phyloP scores from a whole-genome alignment of 345 rosid species.

The Geranium rotundifolium region DNA sequence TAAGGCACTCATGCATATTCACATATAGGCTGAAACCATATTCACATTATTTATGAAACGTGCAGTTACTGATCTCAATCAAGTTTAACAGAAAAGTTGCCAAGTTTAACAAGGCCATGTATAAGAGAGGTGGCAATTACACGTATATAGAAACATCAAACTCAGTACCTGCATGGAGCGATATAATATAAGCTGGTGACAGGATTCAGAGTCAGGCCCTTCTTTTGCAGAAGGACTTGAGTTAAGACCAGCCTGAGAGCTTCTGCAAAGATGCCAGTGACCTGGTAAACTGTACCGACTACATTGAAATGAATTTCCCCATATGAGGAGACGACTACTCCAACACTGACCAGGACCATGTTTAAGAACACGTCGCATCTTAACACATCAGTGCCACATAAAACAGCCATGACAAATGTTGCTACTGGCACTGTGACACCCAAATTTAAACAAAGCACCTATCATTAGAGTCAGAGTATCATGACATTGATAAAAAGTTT shows the following conservation, averaged over 20 bases:
- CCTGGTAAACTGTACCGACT: conserved; percentile 89
- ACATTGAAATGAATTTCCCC: conserved; percentile 93
- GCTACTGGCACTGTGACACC: conserved; percentile 92
- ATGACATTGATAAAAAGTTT: conserved; percentile 1
- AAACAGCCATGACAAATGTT: conserved; percentile 72
- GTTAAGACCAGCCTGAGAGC: conserved; percentile 94
- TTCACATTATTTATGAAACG: too few relatives aligned
- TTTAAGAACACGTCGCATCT: conserved; percentile 83
- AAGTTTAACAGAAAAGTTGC: background rate
- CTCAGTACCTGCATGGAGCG: conserved; percentile 90
- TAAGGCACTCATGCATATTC: conserved; percentile 12
- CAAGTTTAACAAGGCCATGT: background rate
- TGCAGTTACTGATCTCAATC: background rate
- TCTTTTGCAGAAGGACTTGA: conserved; percentile 90
- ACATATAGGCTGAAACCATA: too few relatives aligned
- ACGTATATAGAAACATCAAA: background rate
- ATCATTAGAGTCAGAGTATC: conserved; percentile 7
- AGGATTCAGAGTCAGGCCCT: conserved; percentile 84
- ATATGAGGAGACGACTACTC: conserved; percentile 87
- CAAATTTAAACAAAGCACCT: conserved; percentile 19
- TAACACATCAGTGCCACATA: conserved; percentile 86
- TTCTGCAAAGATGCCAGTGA: conserved; percentile 92
- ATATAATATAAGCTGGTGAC: conserved; percentile 91
- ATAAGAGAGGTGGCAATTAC: background rate
- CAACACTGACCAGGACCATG: conserved; percentile 94